Evolutionary conservation across 345 rosid genomes (phyloP).

Genomic region (Adansonia digitata): DNA sequence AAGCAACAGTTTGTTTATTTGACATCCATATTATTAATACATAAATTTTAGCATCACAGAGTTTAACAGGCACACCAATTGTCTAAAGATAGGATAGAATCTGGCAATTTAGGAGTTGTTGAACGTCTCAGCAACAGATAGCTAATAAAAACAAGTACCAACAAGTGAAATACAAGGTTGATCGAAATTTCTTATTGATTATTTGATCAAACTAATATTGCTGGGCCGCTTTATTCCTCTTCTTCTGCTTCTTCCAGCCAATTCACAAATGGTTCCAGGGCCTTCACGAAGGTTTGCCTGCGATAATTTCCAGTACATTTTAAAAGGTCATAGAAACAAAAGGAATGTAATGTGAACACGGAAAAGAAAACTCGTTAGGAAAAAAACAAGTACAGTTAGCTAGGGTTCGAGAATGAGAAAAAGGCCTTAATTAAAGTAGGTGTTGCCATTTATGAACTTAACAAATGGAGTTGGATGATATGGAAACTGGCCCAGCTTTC

Average conservation of each 20-base stretch:
- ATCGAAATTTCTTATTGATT: neutral
- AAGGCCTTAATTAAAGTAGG: too few relatives aligned
- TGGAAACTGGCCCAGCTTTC: too few relatives aligned
- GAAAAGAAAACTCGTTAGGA: neutral
- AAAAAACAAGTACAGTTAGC: neutral
- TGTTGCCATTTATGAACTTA: too few relatives aligned
- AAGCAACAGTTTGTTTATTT: neutral
- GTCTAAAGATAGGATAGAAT: neutral
- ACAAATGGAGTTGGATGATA: too few relatives aligned
- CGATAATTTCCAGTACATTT: neutral
- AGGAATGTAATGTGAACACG: neutral
- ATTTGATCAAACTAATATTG: neutral
- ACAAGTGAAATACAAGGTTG: neutral
- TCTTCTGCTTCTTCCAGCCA: conserved; percentile 99
- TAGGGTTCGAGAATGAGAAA: neutral
- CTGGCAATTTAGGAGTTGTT: neutral
- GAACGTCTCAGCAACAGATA: neutral
- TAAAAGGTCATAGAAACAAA: neutral
- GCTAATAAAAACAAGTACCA: neutral
- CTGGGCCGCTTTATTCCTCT: conserved; percentile 51
- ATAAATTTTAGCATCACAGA: neutral
- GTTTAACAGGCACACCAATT: neutral
- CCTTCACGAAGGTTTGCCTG: conserved; percentile 91
- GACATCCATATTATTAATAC: neutral
- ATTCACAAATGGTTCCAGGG: conserved; percentile 82